These are phyloP conservation scores for Scedosporium aurantiacum DNA, from an alignment of 2,329 filamentous ascomycete species.

Conservation along the genomic window DNA sequence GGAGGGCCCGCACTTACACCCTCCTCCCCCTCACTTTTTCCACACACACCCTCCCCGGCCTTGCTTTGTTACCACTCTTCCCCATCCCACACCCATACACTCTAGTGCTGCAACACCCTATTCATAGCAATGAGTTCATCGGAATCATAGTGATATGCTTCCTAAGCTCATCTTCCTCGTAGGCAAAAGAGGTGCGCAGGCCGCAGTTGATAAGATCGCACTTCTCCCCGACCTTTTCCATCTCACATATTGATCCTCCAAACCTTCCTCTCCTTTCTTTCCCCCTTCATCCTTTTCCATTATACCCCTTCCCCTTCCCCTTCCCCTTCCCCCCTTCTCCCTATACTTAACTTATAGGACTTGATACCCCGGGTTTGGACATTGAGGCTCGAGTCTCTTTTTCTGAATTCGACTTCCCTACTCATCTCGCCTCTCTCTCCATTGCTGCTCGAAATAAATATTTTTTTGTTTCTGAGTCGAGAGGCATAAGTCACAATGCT, in stretches of 20 bases:
- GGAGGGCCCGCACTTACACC: neutral
- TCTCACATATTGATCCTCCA: neutral
- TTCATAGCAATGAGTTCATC: neutral
- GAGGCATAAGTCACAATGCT: neutral
- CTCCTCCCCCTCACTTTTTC: neutral
- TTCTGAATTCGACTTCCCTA: conserved; percentile 54
- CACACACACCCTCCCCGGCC: neutral
- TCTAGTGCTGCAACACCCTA: neutral
- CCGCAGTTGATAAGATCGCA: neutral
- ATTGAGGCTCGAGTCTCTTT: neutral
- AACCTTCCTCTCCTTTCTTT: neutral
- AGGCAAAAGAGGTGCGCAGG: neutral
- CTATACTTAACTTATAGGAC: neutral
- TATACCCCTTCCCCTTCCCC: neutral
- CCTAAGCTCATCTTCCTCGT: neutral
- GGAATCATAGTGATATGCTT: neutral
- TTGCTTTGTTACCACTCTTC: neutral
- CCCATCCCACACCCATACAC: neutral
- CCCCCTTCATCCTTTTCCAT: neutral
- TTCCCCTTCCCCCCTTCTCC: neutral
- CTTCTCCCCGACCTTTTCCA: neutral
- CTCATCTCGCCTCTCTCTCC: conserved; percentile 58
- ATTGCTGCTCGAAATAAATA: neutral
- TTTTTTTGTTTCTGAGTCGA: neutral
- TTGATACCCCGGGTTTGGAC: neutral